A percentile compares a stretch with the other conserved stretches of the same genome.
Conservation (phyloP, 352 stramenopile genomes). For the Phytophthora multivora region DNA sequence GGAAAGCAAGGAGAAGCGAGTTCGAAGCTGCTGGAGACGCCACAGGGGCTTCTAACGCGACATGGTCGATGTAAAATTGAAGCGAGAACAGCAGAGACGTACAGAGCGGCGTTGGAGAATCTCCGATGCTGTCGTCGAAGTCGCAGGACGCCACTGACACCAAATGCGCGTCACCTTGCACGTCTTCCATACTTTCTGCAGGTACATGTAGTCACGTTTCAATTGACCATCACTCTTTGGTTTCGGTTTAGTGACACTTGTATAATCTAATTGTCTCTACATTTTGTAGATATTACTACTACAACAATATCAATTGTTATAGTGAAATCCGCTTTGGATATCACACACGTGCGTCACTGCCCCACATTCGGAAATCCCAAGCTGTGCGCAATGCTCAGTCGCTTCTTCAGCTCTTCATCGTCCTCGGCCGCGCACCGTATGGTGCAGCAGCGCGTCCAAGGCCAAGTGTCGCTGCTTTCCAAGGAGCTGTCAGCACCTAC, state of each 20-base stretch:
- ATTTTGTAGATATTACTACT: no score
- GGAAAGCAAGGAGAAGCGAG: conserved; percentile 44
- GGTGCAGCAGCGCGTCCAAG: conserved; percentile 74
- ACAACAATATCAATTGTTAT: no score
- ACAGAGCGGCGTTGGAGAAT: neutral
- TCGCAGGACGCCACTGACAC: conserved; percentile 10
- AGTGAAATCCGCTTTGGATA: no score
- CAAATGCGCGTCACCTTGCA: neutral
- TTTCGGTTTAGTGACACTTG: no score
- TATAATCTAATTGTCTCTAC: no score
- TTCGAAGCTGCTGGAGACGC: neutral
- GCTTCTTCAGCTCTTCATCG: conserved; percentile 47
- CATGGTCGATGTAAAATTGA: conserved; percentile 41
- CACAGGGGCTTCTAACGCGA: conserved; percentile 9
- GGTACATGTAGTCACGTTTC: no score
- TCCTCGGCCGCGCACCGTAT: conserved; percentile 46
- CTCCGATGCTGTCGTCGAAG: no score
- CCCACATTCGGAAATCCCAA: neutral
- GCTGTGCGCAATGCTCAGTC: conserved; percentile 30
- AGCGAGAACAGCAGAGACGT: conserved; percentile 46
- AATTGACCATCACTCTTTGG: neutral
- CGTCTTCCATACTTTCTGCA: neutral
- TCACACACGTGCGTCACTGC: neutral
- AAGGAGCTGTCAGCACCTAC: conserved; percentile 14
- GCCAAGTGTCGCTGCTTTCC: conserved; percentile 42